Conservation (phyloP, 495 filamentous ascomycete species). For the Glutinoglossum americanum region DNA sequence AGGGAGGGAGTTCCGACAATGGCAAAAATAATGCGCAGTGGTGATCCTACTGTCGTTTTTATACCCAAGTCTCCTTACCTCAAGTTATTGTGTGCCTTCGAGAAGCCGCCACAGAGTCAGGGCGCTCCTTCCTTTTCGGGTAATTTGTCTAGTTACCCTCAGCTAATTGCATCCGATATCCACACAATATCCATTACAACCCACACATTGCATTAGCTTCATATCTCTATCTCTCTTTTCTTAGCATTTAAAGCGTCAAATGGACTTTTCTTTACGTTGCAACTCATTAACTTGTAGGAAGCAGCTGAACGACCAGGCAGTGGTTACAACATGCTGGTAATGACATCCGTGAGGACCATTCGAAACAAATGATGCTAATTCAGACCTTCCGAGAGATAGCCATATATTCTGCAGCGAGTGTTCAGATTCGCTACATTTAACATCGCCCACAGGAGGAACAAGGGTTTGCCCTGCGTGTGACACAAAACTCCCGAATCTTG, state of each 20-base stretch:
- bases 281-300: conserved; percentile 62
- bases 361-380: conserved; percentile 3
- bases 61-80: neutral
- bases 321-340: conserved; percentile 84
- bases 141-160: neutral
- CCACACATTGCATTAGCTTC: neutral
- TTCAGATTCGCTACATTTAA: conserved; percentile 44
- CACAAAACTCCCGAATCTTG: conserved; percentile 41
- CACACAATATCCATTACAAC: neutral
- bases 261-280: conserved; percentile 61
- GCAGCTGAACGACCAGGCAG: conserved; percentile 51
- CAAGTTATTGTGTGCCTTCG: neutral
- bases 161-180: neutral
- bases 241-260: conserved; percentile 12
- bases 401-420: conserved; percentile 76
- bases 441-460: conserved; percentile 28
- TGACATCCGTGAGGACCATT: conserved; percentile 2
- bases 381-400: conserved; percentile 14
- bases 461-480: conserved; percentile 70
- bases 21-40: neutral
- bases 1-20: neutral
- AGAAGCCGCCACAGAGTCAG: neutral
- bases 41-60: neutral
- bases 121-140: neutral
- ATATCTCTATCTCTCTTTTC: neutral